Evolutionary conservation across 2,329 filamentous ascomycete genomes (phyloP), one percentile per base, ranked within the genome.

Genomic region (Xylariaceae sp.): DNA sequence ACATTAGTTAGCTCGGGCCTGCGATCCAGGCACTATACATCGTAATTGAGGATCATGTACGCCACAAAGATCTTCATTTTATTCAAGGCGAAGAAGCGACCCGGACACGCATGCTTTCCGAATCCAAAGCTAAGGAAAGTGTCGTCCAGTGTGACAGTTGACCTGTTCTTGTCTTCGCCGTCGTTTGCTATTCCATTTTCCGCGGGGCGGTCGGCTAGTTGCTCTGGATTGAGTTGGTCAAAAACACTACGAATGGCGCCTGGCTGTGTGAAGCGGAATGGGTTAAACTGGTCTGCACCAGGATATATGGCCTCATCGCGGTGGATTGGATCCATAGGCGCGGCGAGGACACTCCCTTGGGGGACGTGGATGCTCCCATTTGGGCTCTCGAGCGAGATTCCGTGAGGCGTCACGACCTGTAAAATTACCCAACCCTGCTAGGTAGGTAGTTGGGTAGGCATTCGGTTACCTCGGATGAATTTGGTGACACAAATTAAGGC

Each of bases 11-110:
- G 7, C 42, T n/a, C 5, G 7, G 42, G 42, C 9, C 42, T 20
- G 9, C 12, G 7, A 16, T 44, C 23, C n/a, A 44, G 20, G 42
- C 20, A 18, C 18, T 20, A 16, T 14, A 44, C 20, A 19, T 48
- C 46, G 20, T 48, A 48, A 19, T 48, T n/a, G 4, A 48, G 18
- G 7, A 48, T 3, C 18, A 48, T 21, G 37, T 19, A 7, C 4
- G 46, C 46, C 1, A 49, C 37, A n/a, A 49, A 49, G 19, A 49
- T 26, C 37, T 49, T 49, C 29, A 49, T 26, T 37, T 49, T 37
- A 20, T 42, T 29, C 37, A 49, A 23, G 20, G 47, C 47, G 21
- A 48, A 43, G n/a, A 49, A 49, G 1, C 47, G 37, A 10, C 47
- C 47, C 7, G 47, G 47, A n/a, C 47, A 49, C 7, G 47, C 47